Conservation (phyloP, 176 grass and related monocot species). For the Oryza meyeriana region DNA sequence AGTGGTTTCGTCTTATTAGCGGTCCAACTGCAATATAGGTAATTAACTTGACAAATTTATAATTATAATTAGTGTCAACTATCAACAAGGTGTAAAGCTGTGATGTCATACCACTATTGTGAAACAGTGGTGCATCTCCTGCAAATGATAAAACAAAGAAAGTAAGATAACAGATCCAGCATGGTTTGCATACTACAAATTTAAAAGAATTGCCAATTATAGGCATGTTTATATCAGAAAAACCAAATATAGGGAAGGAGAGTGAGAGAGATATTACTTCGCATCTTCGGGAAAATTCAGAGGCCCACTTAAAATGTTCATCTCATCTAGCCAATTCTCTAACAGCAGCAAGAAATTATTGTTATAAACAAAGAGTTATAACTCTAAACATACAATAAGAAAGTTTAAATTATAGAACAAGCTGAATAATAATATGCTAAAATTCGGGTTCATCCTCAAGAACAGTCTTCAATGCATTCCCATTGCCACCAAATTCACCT, state of each 20-base stretch:
- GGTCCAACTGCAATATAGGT: not conserved
- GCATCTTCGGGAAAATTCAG: conserved; percentile 1
- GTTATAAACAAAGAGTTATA: too few relatives aligned
- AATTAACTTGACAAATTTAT: conserved; percentile 10
- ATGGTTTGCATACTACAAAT: conserved; percentile 1
- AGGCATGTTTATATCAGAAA: conserved; percentile 7
- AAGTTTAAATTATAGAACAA: too few relatives aligned
- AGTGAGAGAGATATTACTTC: conserved; percentile 17
- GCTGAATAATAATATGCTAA: too few relatives aligned
- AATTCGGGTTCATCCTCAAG: too few relatives aligned
- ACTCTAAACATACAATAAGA: too few relatives aligned
- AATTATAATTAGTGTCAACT: not conserved
- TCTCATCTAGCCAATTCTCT: not conserved
- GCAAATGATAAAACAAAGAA: conserved; percentile 26
- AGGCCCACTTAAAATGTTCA: conserved; percentile 8
- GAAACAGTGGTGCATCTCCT: conserved; percentile 25
- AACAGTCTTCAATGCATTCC: too few relatives aligned
- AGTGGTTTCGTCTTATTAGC: not conserved
- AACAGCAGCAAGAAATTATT: conserved; percentile 31
- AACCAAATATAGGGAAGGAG: not conserved
- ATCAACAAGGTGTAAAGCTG: conserved; percentile 17
- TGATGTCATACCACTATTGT: conserved; percentile 11
- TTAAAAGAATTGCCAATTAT: conserved; percentile 21
- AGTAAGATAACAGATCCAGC: conserved; percentile 12
- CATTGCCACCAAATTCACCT: too few relatives aligned